A percentile compares a stretch with the other conserved stretches of the same genome.
Conservation (phyloP, 2,329 filamentous ascomycete genomes). For the Hypoxylon sp. region DNA sequence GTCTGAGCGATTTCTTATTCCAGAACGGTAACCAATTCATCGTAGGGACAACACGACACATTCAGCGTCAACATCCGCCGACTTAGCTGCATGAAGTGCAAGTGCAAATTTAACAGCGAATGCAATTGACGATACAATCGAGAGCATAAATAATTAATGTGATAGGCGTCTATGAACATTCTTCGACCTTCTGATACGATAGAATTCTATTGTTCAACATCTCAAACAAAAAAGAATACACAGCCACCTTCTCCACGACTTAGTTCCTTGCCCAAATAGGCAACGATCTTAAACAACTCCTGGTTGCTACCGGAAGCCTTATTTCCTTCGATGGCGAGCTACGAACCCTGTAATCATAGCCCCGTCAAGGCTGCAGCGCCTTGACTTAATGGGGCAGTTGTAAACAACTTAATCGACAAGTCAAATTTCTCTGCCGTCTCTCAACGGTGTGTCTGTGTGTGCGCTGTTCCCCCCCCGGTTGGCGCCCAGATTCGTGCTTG, state of each 20-base stretch:
- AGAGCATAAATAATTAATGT: background rate
- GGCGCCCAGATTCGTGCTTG: slow-evolving; percentile 13
- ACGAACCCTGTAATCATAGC: slow-evolving; percentile 17
- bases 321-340: slow-evolving; percentile 27
- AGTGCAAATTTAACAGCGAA: too few relatives aligned
- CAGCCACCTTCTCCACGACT: slow-evolving; percentile 25
- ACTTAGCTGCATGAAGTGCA: too few relatives aligned
- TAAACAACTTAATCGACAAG: too few relatives aligned
- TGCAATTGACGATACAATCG: too few relatives aligned
- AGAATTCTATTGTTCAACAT: slow-evolving; percentile 6
- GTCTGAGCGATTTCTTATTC: background rate
- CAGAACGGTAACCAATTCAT: too few relatives aligned
- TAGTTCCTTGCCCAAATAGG: slow-evolving; percentile 9
- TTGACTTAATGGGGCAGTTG: too few relatives aligned
- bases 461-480: background rate
- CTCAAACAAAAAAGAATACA: slow-evolving; percentile 12
- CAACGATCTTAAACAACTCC: slow-evolving; percentile 20
- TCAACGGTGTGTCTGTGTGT: background rate
- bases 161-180: slow-evolving; percentile 9
- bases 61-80: too few relatives aligned
- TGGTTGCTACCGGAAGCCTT: slow-evolving; percentile 33
- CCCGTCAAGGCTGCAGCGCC: background rate
- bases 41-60: too few relatives aligned
- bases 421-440: too few relatives aligned
- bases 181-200: slow-evolving; percentile 20